Evolutionary conservation across 805 yeast species (phyloP), one percentile per base, ranked within the genome.

Genomic region (Torulaspora microellipsoides): DNA sequence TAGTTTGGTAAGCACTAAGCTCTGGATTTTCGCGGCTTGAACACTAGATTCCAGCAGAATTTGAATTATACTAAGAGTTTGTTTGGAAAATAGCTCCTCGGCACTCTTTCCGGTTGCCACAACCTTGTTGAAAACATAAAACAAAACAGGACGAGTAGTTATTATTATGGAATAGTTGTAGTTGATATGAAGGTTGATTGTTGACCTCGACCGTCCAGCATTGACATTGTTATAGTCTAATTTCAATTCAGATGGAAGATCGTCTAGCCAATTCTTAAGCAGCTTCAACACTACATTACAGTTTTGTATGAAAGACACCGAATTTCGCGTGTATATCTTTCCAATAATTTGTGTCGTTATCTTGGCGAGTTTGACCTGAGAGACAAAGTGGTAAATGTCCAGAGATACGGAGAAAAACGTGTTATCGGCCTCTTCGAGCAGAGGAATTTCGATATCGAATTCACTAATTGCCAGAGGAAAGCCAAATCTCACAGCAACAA

Each of bases 101-200:
- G 41, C 35, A n/a, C 27, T 35, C n/a, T 33, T 44, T 1, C 40
- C 46, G 25, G 32, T 42, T 20, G 38, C 34, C 14, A 43, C 17
- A 15, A 48, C 32, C 31, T 40, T 51, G 37, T 51, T 51, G 47
- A 53, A 51, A n/a, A 53, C 53, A 28, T 46, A 53, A 15, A 53
- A 39, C 29, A 53, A 32, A 10, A 51, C 54, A 5, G 56, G 51
- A 5, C 56, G 46, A 3, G 56, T 53, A 8, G 56, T 40, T 6
- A 53, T 40, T 12, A 53, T 53, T 15, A 53, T 51, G 30, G 49
- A 35, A 38, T 53, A 53, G 32, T 53, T 53, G 43, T 53, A 51
- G 28, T 53, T 53, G 40, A 51, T 51, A 33, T 53, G 56, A 17
- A 53, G 41, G 31, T 51, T 53, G 35, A 53, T 34, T 4, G 53